phyloP scores from a whole-genome alignment of 2,329 filamentous ascomycete genomes.

The Fusarium anthophilum region DNA sequence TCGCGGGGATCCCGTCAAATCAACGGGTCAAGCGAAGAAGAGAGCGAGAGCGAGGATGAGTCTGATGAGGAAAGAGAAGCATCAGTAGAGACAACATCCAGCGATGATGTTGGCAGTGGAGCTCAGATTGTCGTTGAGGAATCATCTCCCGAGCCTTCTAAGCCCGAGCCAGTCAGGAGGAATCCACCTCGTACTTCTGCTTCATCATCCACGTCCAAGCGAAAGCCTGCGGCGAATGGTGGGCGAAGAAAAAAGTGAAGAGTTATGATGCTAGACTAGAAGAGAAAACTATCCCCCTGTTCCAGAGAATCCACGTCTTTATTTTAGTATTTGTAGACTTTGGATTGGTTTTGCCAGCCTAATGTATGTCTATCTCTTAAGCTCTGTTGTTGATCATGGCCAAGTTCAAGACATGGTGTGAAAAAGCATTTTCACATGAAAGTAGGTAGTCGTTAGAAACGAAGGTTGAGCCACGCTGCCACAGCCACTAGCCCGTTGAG shows the following conservation, averaged over 20 bases:
- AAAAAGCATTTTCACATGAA: slow-evolving; percentile 27
- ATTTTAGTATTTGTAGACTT: slow-evolving; percentile 22
- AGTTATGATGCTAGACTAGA: slow-evolving; percentile 9
- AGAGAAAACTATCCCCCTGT: slow-evolving; percentile 14
- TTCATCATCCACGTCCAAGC: slow-evolving; percentile 51
- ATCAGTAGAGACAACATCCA: slow-evolving; percentile 46
- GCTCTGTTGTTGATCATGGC: not conserved
- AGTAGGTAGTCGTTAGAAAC: not conserved
- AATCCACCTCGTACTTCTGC: slow-evolving; percentile 45
- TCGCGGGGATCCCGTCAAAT: slow-evolving; percentile 41
- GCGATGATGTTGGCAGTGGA: slow-evolving; percentile 50
- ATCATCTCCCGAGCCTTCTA: slow-evolving; percentile 40
- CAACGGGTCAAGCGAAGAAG: slow-evolving; percentile 50
- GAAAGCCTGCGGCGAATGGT: slow-evolving; percentile 47
- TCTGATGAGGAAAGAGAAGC: slow-evolving; percentile 44
- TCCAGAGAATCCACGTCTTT: slow-evolving; percentile 6
- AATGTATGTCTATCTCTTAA: slow-evolving; percentile 1
- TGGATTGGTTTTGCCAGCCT: slow-evolving; percentile 20
- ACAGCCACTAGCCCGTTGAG: slow-evolving; percentile 21
- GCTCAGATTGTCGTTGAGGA: slow-evolving; percentile 51
- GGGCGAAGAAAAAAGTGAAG: slow-evolving; percentile 50
- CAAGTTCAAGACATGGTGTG: not conserved
- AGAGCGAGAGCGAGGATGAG: slow-evolving; percentile 45
- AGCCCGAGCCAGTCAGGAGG: slow-evolving; percentile 48
- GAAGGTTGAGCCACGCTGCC: slow-evolving; percentile 20